These are phyloP conservation scores for Cryptomeria japonica DNA, from an alignment of 75 land plant species.

Conservation along the genomic window DNA sequence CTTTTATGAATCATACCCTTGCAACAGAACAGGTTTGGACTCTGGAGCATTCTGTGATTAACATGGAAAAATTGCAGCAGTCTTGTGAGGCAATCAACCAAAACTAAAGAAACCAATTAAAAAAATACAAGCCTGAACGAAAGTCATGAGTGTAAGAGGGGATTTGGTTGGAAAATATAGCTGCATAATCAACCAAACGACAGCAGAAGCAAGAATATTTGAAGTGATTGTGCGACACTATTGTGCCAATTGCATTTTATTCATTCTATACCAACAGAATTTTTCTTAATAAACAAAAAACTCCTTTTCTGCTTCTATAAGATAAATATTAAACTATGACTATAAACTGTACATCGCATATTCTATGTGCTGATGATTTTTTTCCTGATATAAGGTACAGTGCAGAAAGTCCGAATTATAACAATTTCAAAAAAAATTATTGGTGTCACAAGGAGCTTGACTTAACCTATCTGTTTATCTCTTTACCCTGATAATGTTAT, in stretches of 20 bases:
- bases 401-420: too few relatives aligned
- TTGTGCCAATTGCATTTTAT: neutral
- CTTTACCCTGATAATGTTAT: too few relatives aligned
- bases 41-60: too few relatives aligned
- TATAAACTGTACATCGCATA: neutral
- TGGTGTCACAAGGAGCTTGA: neutral
- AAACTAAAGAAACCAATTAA: too few relatives aligned
- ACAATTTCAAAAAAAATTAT: neutral
- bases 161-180: neutral
- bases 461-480: too few relatives aligned
- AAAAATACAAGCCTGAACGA: too few relatives aligned
- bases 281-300: neutral
- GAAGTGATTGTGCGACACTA: neutral
- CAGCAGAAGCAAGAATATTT: neutral
- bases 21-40: too few relatives aligned
- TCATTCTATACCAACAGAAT: neutral
- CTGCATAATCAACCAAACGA: neutral
- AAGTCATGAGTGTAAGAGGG: neutral
- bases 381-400: neutral
- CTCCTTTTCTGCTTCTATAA: neutral
- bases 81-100: too few relatives aligned
- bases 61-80: too few relatives aligned
- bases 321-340: neutral
- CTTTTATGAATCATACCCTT: too few relatives aligned
- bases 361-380: neutral